These are phyloP conservation scores for Beta lomatogona DNA, from an alignment of 179 eudicot genomes.

Conservation along the genomic window DNA sequence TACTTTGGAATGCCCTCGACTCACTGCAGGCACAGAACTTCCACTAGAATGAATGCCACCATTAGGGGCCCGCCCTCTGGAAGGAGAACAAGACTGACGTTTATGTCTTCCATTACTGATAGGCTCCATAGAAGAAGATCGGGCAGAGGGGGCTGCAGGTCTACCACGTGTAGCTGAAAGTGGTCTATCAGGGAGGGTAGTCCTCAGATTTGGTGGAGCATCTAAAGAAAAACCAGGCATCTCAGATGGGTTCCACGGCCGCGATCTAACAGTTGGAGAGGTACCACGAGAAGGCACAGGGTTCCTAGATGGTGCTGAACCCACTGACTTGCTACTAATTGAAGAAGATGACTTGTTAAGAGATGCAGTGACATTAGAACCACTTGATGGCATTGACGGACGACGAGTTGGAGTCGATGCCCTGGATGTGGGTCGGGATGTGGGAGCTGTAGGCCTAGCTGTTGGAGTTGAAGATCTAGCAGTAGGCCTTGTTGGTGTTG, in stretches of 20 bases:
- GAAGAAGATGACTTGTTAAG: conserved; percentile 58
- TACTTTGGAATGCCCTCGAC: conserved; percentile 74
- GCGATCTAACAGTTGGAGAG: conserved; percentile 82
- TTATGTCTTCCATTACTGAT: conserved; percentile 63
- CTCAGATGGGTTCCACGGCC: conserved; percentile 96
- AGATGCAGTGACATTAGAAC: conserved; percentile 43
- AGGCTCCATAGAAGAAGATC: conserved; percentile 88
- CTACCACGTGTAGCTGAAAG: conserved; percentile 89
- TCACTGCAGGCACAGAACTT: conserved; percentile 79
- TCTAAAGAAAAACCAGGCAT: conserved; percentile 98
- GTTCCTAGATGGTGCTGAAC: conserved; percentile 50
- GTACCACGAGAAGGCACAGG: conserved; percentile 62
- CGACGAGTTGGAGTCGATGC: conserved; percentile 80
- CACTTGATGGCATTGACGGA: conserved; percentile 48
- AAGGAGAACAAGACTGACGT: conserved; percentile 93
- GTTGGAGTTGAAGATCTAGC: conserved; percentile 91
- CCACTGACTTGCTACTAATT: conserved; percentile 49
- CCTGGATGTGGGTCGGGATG: conserved; percentile 70
- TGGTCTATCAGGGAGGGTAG: conserved; percentile 85
- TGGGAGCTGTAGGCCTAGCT: conserved; percentile 54
- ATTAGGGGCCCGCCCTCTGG: conserved; percentile 86
- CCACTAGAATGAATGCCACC: conserved; percentile 66
- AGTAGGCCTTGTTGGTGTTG: conserved; percentile 78
- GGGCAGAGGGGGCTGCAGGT: conserved; percentile 72
- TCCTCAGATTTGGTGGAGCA: conserved; percentile 95